These are phyloP conservation scores for Xylariaceae sp. DNA, from an alignment of 2,329 filamentous ascomycete genomes.

Conservation along the genomic window DNA sequence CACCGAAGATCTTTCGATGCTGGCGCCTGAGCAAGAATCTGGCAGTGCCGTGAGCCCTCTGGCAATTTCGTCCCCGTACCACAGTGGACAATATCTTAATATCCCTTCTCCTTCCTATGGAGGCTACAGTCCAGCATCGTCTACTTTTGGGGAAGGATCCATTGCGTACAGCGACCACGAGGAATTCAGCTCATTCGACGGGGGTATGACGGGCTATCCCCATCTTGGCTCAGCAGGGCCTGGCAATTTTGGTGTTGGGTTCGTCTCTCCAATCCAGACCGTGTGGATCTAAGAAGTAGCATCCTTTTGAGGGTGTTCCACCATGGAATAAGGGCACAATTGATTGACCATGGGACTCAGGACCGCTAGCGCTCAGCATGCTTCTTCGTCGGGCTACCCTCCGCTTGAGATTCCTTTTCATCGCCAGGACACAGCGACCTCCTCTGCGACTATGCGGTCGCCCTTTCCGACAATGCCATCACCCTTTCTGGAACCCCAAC, in stretches of 20 bases:
- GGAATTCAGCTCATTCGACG: conserved; percentile 58
- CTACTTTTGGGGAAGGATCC: conserved; percentile 66
- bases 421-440: conserved; percentile 29
- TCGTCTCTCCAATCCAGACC: conserved; percentile 67
- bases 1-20: conserved; percentile 64
- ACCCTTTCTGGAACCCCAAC: conserved; percentile 52
- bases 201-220: conserved; percentile 52
- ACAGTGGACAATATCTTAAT: conserved; percentile 63
- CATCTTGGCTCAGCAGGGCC: conserved; percentile 50
- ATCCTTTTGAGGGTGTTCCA: conserved; percentile 48
- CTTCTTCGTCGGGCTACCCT: conserved; percentile 49
- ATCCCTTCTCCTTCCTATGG: conserved; percentile 68
- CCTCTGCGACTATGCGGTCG: conserved; percentile 40
- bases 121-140: conserved; percentile 67
- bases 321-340: conserved; percentile 47
- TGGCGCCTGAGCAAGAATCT: conserved; percentile 55
- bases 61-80: conserved; percentile 61
- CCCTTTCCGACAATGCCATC: conserved; percentile 49
- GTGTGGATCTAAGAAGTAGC: conserved; percentile 61
- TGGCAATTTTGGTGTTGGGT: conserved; percentile 60
- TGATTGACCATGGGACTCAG: conserved; percentile 63
- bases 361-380: conserved; percentile 45
- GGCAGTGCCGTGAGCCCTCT: conserved; percentile 59
- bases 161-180: conserved; percentile 68
- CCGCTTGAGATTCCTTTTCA: conserved; percentile 49